These are phyloP conservation scores for Boletus sensibilis DNA, from an alignment of 768 basidiomycete species.

Conservation along the genomic window DNA sequence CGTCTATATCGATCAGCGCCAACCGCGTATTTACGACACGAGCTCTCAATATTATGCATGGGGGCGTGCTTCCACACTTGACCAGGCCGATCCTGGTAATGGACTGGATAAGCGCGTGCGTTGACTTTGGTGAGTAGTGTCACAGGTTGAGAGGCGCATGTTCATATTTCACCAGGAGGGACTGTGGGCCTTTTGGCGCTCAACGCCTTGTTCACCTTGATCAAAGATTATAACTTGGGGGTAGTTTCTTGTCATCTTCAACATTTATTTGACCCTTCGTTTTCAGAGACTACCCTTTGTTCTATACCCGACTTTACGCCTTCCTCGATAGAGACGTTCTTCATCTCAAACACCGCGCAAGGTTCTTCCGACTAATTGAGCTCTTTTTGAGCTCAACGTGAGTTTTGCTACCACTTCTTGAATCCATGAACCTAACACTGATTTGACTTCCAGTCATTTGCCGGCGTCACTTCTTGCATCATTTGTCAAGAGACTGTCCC, in stretches of 20 bases:
- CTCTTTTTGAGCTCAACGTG: constrained; percentile 91
- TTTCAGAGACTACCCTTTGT: constrained; percentile 88
- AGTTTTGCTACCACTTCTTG: constrained; percentile 30
- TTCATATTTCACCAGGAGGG: constrained; percentile 54
- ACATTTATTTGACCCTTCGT: constrained; percentile 1
- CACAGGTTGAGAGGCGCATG: neutral
- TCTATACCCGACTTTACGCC: constrained; percentile 89
- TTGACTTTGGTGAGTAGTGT: constrained; percentile 65
- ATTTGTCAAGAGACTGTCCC: constrained; percentile 88
- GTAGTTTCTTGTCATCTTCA: constrained; percentile 29
- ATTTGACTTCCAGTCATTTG: constrained; percentile 61
- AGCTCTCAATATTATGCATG: constrained; percentile 76
- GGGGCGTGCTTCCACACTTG: constrained; percentile 78
- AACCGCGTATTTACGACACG: constrained; percentile 47
- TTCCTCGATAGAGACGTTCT: constrained; percentile 87
- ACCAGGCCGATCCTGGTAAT: constrained; percentile 77
- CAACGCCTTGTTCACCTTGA: constrained; percentile 88
- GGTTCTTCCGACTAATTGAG: constrained; percentile 92
- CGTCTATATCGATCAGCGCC: constrained; percentile 31
- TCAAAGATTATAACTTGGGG: constrained; percentile 91
- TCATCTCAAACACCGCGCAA: constrained; percentile 88
- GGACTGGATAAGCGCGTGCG: constrained; percentile 87
- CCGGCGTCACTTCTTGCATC: constrained; percentile 91
- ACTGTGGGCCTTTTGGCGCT: constrained; percentile 83
- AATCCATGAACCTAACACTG: neutral